Evolutionary conservation across 108 stramenopile genomes (phyloP).

Genomic region (Pseudonitzschia delicatissima): DNA sequence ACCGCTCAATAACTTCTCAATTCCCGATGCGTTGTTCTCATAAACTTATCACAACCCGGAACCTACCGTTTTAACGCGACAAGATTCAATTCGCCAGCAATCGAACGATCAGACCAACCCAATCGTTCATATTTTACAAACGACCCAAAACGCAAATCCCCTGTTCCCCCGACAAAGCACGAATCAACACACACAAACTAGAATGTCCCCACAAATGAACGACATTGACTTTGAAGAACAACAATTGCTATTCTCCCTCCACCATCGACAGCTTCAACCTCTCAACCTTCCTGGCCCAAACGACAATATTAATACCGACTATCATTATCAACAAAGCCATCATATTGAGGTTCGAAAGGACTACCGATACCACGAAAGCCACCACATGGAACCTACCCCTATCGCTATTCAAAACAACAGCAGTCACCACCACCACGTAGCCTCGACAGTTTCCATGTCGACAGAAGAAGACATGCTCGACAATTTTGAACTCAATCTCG

Average conservation of each 20-base stretch:
- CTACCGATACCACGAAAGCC: neutral
- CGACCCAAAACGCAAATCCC: too few relatives aligned
- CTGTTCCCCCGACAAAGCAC: neutral
- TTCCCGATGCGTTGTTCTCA: too few relatives aligned
- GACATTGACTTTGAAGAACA: conserved; percentile 15
- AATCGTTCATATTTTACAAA: too few relatives aligned
- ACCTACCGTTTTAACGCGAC: too few relatives aligned
- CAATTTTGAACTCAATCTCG: too few relatives aligned
- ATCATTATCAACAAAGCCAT: neutral
- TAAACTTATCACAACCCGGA: too few relatives aligned
- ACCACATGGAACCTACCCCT: neutral
- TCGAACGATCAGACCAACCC: too few relatives aligned
- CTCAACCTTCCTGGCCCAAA: neutral
- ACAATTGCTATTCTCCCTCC: neutral
- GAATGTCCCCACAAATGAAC: neutral
- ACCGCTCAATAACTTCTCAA: too few relatives aligned
- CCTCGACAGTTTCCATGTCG: neutral
- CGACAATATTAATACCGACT: neutral
- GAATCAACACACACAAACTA: conserved; percentile 1
- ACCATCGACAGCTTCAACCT: neutral
- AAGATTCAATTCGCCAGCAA: too few relatives aligned
- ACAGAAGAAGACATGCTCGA: too few relatives aligned
- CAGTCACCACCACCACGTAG: neutral
- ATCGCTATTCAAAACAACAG: neutral
- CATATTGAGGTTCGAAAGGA: too few relatives aligned